phyloP scores from a whole-genome alignment of 352 stramenopile genomes.

The Blastocystis hominis region DNA sequence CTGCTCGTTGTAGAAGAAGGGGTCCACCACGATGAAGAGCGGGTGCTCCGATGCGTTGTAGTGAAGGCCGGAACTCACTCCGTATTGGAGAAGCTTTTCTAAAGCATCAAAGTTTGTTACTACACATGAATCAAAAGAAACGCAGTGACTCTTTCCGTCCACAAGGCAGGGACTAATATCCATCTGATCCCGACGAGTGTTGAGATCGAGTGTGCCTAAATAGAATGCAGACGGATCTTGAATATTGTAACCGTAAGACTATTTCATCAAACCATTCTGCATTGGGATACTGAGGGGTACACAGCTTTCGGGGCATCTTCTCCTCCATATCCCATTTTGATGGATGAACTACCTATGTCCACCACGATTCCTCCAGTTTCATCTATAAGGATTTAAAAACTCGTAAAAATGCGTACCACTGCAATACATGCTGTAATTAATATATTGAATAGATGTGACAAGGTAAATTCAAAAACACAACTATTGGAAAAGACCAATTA shows the following conservation, averaged over 20 bases:
- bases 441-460: background rate
- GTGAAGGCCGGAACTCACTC: constrained; percentile 57
- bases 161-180: constrained; percentile 15
- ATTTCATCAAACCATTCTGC: background rate
- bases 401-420: background rate
- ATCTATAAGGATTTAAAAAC: constrained; percentile 36
- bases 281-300: constrained; percentile 60
- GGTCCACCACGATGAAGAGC: constrained; percentile 58
- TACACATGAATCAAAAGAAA: background rate
- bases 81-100: constrained; percentile 60
- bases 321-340: constrained; percentile 62
- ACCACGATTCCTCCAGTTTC: constrained; percentile 62
- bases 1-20: constrained; percentile 59
- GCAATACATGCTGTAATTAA: constrained; percentile 36
- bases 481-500: background rate
- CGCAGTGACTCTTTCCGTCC: constrained; percentile 21
- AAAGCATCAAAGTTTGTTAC: constrained; percentile 61
- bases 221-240: constrained; percentile 51
- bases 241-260: constrained; percentile 46
- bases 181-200: constrained; percentile 39
- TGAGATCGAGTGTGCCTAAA: constrained; percentile 44
- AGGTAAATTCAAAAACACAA: background rate
- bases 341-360: constrained; percentile 61
- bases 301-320: constrained; percentile 63
- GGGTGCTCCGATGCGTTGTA: constrained; percentile 60